A percentile compares a stretch with the other conserved stretches of the same genome.
Conservation (phyloP, 2,329 filamentous ascomycete species). For the Botryotinia globosa region DNA sequence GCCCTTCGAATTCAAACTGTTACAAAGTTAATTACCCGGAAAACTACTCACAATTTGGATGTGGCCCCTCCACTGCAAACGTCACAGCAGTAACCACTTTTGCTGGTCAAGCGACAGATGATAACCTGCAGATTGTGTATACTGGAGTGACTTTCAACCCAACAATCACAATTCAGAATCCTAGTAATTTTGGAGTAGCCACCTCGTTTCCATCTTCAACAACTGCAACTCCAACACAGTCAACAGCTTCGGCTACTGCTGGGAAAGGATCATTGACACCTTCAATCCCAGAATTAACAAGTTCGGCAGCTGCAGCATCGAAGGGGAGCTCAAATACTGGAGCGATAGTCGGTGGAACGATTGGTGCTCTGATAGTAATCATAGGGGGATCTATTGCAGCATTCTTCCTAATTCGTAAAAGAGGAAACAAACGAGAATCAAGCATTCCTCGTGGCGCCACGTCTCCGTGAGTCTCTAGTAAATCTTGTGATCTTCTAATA, state of each 20-base stretch:
- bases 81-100: constrained; percentile 32
- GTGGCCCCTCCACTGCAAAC: constrained; percentile 31
- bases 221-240: constrained; percentile 6
- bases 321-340: constrained; percentile 7
- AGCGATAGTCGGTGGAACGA: constrained; percentile 7
- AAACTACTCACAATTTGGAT: constrained; percentile 34
- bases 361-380: constrained; percentile 5
- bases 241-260: constrained; percentile 15
- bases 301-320: background rate
- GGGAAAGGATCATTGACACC: constrained; percentile 10
- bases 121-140: constrained; percentile 34
- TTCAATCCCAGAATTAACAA: constrained; percentile 4
- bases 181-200: constrained; percentile 15
- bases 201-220: constrained; percentile 16
- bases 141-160: constrained; percentile 31
- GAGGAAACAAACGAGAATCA: background rate
- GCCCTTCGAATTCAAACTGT: constrained; percentile 28
- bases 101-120: constrained; percentile 31
- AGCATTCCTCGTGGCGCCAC: background rate
- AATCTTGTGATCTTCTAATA: background rate
- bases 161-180: constrained; percentile 17
- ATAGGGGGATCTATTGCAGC: background rate
- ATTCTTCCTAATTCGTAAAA: constrained; percentile 3
- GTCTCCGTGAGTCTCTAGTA: constrained; percentile 4
- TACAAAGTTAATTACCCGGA: constrained; percentile 35